Conservation (phyloP, 202 grass and related monocot species). For the Digitaria exilis region DNA sequence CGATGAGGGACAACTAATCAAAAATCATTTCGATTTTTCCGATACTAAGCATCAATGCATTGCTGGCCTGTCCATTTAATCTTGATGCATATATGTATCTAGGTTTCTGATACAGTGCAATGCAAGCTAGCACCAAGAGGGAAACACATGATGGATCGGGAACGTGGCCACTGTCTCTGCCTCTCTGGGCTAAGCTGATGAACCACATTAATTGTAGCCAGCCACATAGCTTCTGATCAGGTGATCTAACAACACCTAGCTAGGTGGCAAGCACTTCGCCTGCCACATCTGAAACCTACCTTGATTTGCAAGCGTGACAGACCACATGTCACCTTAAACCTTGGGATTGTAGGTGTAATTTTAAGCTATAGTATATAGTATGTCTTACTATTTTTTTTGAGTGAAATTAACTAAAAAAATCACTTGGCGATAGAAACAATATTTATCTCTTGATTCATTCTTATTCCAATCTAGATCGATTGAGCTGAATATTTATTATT, state of each 20-base stretch:
- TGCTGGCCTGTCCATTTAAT: background rate
- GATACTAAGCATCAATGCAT: background rate
- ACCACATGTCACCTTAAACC: background rate
- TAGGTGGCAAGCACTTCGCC: background rate
- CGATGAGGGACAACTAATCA: slow-evolving; percentile 3
- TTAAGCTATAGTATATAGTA: background rate
- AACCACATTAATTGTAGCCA: background rate
- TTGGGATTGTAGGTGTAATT: background rate
- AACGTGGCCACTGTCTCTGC: background rate
- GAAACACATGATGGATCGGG: background rate
- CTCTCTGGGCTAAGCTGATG: background rate
- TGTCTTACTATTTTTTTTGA: background rate
- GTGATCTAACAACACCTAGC: background rate
- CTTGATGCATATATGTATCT: background rate
- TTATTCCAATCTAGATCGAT: background rate
- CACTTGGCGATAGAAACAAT: too few relatives aligned
- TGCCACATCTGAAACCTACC: background rate
- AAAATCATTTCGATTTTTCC: slow-evolving; percentile 5
- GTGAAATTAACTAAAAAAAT: background rate
- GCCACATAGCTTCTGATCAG: background rate
- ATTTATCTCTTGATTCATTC: background rate
- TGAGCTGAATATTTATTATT: background rate
- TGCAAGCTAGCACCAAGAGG: background rate
- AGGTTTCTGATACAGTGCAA: background rate
- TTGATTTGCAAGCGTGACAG: background rate